These are phyloP conservation scores for Leucaena leucocephala DNA, from an alignment of 306 rosid genomes.

Conservation along the genomic window DNA sequence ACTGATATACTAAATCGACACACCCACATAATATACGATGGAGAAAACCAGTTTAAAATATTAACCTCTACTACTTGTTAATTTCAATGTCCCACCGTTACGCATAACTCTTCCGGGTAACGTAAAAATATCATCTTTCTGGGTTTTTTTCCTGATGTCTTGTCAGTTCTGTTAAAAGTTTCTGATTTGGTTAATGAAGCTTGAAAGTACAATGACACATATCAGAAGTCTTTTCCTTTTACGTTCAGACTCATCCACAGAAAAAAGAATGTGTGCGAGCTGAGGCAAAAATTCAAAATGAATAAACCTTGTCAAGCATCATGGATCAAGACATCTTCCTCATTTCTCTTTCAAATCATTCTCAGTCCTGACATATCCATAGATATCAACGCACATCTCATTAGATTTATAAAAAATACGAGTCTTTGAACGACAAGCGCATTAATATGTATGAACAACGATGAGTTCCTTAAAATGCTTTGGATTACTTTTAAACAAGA, in stretches of 20 bases:
- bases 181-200: neutral
- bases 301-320: neutral
- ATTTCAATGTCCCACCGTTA: neutral
- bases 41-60: neutral
- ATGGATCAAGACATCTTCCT: neutral
- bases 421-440: too few species aligned
- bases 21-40: neutral
- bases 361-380: neutral
- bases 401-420: neutral
- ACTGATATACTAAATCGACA: neutral
- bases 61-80: neutral
- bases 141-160: neutral
- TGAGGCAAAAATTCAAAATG: neutral
- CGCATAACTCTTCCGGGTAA: neutral
- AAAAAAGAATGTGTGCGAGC: neutral
- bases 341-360: neutral
- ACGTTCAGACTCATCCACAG: neutral
- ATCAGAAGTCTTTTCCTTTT: neutral
- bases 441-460: too few species aligned
- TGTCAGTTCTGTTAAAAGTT: constrained; percentile 13
- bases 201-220: neutral
- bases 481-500: constrained; percentile 20
- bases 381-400: neutral
- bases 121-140: neutral
- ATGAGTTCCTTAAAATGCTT: constrained; percentile 16